Percentiles rank a stretch among this genome's conserved stretches.
phyloP scores from a whole-genome alignment of 2,329 filamentous ascomycete species.

The Aspergillus awamori region DNA sequence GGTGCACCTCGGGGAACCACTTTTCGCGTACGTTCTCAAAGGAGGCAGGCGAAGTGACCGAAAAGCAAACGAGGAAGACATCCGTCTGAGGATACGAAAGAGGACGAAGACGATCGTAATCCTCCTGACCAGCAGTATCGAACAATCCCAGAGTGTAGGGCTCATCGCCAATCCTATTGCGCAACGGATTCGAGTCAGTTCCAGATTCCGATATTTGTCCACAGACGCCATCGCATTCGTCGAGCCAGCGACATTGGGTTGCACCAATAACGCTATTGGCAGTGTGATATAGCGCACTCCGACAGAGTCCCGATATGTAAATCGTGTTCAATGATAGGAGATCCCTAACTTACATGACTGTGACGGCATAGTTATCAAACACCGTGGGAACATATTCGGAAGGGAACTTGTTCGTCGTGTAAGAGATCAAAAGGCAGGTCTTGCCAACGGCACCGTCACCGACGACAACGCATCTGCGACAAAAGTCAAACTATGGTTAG shows the following conservation, averaged over 20 bases:
- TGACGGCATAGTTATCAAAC: conserved; percentile 99
- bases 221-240: not conserved
- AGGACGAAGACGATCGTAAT: conserved; percentile 96
- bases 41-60: conserved; percentile 92
- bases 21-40: conserved; percentile 99
- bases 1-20: conserved; percentile 98
- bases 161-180: conserved; percentile 90
- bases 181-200: conserved; percentile 11
- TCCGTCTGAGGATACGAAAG: conserved; percentile 98
- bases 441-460: conserved; percentile 99
- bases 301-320: not conserved
- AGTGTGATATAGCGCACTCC: not conserved
- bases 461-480: conserved; percentile 88
- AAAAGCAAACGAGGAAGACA: conserved; percentile 98
- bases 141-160: conserved; percentile 96
- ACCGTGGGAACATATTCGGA: conserved; percentile 99
- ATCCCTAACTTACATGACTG: conserved; percentile 81
- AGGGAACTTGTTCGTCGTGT: conserved; percentile 99
- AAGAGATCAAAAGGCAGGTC: conserved; percentile 97
- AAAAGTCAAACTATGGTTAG: conserved; percentile 23
- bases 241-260: not conserved
- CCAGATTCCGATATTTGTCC: not conserved
- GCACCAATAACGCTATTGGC: not conserved
- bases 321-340: too few relatives aligned
- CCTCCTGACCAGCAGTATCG: conserved; percentile 98